Evolutionary conservation across 148 eudicot species (phyloP).

Genomic region (Diospyros kaki): DNA sequence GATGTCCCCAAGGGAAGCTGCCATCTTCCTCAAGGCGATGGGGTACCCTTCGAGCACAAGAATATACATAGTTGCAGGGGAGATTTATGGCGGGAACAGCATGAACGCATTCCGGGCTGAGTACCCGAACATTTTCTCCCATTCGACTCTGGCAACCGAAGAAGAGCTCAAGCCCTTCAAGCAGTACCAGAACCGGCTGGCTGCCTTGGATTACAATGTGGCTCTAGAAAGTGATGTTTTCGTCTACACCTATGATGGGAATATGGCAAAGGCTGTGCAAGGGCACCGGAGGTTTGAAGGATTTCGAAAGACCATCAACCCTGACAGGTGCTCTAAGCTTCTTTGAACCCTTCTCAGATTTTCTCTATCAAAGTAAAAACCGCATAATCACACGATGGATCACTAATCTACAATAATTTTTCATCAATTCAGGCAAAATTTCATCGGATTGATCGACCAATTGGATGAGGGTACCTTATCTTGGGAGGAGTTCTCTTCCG

Average conservation of each 20-base stretch:
- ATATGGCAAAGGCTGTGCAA: conserved; percentile 83
- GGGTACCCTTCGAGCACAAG: conserved; percentile 51
- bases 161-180: conserved; percentile 51
- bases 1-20: conserved; percentile 75
- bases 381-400: background rate
- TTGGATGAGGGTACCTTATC: conserved; percentile 44
- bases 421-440: conserved; percentile 28
- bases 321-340: conserved; percentile 45
- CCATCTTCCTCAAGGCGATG: conserved; percentile 65
- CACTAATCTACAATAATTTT: background rate
- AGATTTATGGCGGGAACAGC: conserved; percentile 51
- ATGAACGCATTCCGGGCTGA: conserved; percentile 32
- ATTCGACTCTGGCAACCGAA: conserved; percentile 45
- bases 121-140: conserved; percentile 57
- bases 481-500: conserved; percentile 47
- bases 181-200: conserved; percentile 50
- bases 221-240: conserved; percentile 71
- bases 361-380: background rate
- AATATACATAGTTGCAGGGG: conserved; percentile 73
- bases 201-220: conserved; percentile 59
- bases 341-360: background rate
- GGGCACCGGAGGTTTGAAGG: conserved; percentile 71
- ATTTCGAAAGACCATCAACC: conserved; percentile 60
- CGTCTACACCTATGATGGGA: conserved; percentile 66
- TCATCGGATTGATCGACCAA: conserved; percentile 49